These are phyloP conservation scores for Tulasnella sp. DNA, from an alignment of 768 basidiomycete genomes.

Conservation along the genomic window DNA sequence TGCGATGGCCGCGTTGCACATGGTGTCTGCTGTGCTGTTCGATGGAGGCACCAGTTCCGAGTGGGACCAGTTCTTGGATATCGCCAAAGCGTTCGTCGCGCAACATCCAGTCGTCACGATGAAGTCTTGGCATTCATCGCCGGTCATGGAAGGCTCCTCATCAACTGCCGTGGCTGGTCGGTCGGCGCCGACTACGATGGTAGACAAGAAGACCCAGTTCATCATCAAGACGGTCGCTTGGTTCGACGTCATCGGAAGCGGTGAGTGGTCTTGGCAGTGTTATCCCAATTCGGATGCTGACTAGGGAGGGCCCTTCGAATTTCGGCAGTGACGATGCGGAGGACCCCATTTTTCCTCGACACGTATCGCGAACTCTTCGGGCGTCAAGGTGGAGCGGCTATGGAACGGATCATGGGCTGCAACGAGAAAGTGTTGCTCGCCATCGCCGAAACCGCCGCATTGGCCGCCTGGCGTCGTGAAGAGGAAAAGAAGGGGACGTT, in stretches of 20 bases:
- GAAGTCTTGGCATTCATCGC: constrained; percentile 47
- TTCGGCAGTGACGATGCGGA: constrained; percentile 40
- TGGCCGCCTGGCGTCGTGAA: constrained; percentile 66
- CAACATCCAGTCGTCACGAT: constrained; percentile 50
- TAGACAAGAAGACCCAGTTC: constrained; percentile 51
- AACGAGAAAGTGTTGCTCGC: constrained; percentile 76
- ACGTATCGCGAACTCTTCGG: constrained; percentile 62
- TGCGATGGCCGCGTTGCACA: constrained; percentile 75
- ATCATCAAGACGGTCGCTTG: constrained; percentile 83
- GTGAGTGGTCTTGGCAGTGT: constrained; percentile 51
- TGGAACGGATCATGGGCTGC: constrained; percentile 85
- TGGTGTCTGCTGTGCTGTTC: constrained; percentile 78
- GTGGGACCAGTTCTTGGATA: constrained; percentile 68
- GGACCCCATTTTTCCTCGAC: constrained; percentile 60
- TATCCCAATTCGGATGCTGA: neutral
- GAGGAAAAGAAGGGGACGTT: constrained; percentile 45
- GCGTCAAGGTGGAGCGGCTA: constrained; percentile 55
- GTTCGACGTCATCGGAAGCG: constrained; percentile 83
- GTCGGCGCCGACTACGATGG: neutral
- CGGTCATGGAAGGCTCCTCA: neutral
- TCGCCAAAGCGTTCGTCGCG: constrained; percentile 62
- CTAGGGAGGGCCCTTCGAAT: neutral
- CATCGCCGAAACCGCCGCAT: constrained; percentile 69
- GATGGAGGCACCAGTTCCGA: constrained; percentile 65
- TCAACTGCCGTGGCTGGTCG: constrained; percentile 18